phyloP scores from a whole-genome alignment of 2,329 filamentous ascomycete genomes.

The Pyricularia grisea region DNA sequence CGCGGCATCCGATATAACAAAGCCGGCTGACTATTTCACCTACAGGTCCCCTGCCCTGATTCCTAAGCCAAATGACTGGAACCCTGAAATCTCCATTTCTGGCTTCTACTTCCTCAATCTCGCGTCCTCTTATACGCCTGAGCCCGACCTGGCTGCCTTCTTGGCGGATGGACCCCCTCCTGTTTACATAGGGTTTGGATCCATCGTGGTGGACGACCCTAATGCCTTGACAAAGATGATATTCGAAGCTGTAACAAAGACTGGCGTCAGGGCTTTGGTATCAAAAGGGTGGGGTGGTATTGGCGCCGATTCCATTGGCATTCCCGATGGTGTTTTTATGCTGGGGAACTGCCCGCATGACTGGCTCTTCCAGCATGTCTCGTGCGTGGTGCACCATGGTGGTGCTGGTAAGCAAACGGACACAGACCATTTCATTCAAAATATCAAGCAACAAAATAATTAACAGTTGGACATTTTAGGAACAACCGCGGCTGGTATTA shows the following conservation, averaged over 20 bases:
- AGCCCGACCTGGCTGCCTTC: slow-evolving; percentile 44
- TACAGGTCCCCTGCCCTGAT: slow-evolving; percentile 43
- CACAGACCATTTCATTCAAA: neutral
- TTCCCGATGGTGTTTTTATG: slow-evolving; percentile 59
- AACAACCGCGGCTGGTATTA: slow-evolving; percentile 65
- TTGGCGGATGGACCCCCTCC: slow-evolving; percentile 46
- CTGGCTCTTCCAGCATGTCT: slow-evolving; percentile 63
- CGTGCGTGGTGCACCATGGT: slow-evolving; percentile 64
- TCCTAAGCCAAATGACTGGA: slow-evolving; percentile 60
- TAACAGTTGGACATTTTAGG: slow-evolving; percentile 31
- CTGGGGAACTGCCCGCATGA: slow-evolving; percentile 68
- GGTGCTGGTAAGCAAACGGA: slow-evolving; percentile 18
- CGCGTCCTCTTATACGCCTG: slow-evolving; percentile 51
- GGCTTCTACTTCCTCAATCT: slow-evolving; percentile 72
- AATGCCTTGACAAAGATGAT: slow-evolving; percentile 61
- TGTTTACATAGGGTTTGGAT: slow-evolving; percentile 69
- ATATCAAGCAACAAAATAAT: neutral
- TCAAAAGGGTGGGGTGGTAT: slow-evolving; percentile 70
- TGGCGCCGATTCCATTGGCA: slow-evolving; percentile 38
- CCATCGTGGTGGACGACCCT: slow-evolving; percentile 66
- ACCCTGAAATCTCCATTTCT: slow-evolving; percentile 61
- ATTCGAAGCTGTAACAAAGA: slow-evolving; percentile 54
- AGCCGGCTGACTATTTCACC: neutral
- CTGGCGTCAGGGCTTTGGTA: slow-evolving; percentile 61
- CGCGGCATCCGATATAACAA: neutral